phyloP scores from a whole-genome alignment of 2,329 filamentous ascomycete species.

The Stachybotrys chlorohalonatus region DNA sequence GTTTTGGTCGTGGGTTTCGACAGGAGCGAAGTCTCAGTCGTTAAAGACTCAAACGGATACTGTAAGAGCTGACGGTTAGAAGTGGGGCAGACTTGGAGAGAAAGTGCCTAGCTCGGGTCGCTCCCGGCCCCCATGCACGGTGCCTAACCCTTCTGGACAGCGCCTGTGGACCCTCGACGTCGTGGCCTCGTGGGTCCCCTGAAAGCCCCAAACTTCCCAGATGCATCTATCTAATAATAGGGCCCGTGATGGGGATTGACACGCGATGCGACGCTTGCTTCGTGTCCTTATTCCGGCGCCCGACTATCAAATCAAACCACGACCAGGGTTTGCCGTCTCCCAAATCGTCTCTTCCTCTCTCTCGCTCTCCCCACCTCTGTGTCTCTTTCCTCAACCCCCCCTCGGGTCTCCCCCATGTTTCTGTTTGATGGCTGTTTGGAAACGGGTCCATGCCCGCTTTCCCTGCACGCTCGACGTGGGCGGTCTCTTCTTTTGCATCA shows the following conservation, averaged over 20 bases:
- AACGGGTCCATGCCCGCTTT: neutral
- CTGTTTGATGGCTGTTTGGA: neutral
- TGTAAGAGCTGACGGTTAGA: neutral
- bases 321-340: no score
- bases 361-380: no score
- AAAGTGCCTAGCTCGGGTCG: no score
- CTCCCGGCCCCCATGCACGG: no score
- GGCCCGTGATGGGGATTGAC: neutral
- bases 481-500: neutral
- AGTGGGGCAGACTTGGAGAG: no score
- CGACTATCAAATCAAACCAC: no score
- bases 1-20: no score
- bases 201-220: neutral
- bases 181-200: no score
- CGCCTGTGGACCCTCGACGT: neutral
- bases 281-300: no score
- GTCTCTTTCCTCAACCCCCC: neutral
- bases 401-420: neutral
- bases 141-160: no score
- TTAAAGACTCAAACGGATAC: neutral
- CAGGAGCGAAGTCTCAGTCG: neutral
- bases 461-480: neutral
- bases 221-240: neutral
- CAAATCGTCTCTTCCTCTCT: no score
- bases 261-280: neutral